Percentiles rank a stretch among this genome's conserved stretches.
Evolutionary conservation across 768 basidiomycete genomes (phyloP).

Genomic region (Termitomyces sp.): DNA sequence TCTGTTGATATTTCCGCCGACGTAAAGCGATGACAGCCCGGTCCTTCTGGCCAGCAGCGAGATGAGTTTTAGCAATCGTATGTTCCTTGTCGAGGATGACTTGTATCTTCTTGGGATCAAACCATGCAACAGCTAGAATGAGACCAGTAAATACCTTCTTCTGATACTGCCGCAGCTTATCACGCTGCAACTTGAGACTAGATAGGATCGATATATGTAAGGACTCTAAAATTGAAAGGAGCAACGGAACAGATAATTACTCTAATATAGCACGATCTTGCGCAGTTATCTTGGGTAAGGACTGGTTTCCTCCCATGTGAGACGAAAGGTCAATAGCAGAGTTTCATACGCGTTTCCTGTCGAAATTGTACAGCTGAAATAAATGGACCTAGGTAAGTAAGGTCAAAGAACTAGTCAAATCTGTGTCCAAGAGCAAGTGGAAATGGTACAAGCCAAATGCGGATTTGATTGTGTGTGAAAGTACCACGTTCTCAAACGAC

Average conservation of each 20-base stretch:
- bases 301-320: slow-evolving; percentile 67
- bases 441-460: not conserved
- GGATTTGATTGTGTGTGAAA: not conserved
- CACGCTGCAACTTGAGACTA: slow-evolving; percentile 93
- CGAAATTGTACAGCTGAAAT: not conserved
- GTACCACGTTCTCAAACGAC: not conserved
- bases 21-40: slow-evolving; percentile 85
- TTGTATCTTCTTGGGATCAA: slow-evolving; percentile 65
- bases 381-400: no score
- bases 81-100: slow-evolving; percentile 81
- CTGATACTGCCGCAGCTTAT: slow-evolving; percentile 95
- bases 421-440: not conserved
- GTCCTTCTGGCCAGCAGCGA: slow-evolving; percentile 79
- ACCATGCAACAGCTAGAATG: not conserved
- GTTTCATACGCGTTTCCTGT: not conserved
- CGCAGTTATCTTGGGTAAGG: slow-evolving; percentile 81
- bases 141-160: slow-evolving; percentile 55
- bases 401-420: not conserved
- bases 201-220: slow-evolving; percentile 7
- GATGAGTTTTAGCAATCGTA: slow-evolving; percentile 80
- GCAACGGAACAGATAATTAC: slow-evolving; percentile 43
- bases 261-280: slow-evolving; percentile 96
- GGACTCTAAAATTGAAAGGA: slow-evolving; percentile 9
- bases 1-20: slow-evolving; percentile 90
- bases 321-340: not conserved